These are phyloP conservation scores for Trichothecium roseum DNA, from an alignment of 2,329 filamentous ascomycete genomes.

Conservation along the genomic window DNA sequence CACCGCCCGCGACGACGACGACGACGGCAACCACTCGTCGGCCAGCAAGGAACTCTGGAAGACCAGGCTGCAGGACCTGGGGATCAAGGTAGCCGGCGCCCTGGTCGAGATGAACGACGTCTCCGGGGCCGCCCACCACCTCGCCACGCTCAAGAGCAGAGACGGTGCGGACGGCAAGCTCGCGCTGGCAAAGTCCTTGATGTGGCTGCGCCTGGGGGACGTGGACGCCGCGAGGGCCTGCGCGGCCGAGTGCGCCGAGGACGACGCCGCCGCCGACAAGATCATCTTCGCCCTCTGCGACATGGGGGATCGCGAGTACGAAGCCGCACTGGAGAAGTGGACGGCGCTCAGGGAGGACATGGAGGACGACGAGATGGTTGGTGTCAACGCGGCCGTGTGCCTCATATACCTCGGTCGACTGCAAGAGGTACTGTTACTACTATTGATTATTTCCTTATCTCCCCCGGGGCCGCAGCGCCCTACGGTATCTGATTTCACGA, in stretches of 20 bases:
- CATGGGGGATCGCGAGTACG: constrained; percentile 70
- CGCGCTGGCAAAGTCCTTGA: constrained; percentile 45
- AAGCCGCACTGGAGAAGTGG: constrained; percentile 54
- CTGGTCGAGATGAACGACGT: constrained; percentile 83
- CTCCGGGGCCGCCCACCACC: constrained; percentile 64
- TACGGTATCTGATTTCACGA: too few relatives aligned
- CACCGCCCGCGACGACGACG: constrained; percentile 22
- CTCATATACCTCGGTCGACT: constrained; percentile 73
- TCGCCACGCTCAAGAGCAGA: constrained; percentile 44
- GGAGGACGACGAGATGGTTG: constrained; percentile 54
- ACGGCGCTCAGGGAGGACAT: constrained; percentile 29
- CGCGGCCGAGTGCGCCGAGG: constrained; percentile 22
- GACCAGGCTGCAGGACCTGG: constrained; percentile 62
- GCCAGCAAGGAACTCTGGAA: constrained; percentile 55
- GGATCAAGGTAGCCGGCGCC: constrained; percentile 53
- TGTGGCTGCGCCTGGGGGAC: constrained; percentile 75
- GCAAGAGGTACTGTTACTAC: constrained; percentile 42
- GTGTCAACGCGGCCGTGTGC: constrained; percentile 76
- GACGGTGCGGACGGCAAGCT: constrained; percentile 28
- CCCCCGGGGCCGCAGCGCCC: too few relatives aligned
- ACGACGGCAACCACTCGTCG: constrained; percentile 41
- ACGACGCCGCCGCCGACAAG: constrained; percentile 26
- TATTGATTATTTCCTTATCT: constrained; percentile 2
- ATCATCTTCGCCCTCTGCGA: constrained; percentile 59
- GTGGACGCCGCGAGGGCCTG: constrained; percentile 52